Percentiles rank a stretch among this genome's conserved stretches.
These are phyloP conservation scores for Camellia sinensis DNA, from an alignment of 148 eudicot genomes.

Conservation along the genomic window DNA sequence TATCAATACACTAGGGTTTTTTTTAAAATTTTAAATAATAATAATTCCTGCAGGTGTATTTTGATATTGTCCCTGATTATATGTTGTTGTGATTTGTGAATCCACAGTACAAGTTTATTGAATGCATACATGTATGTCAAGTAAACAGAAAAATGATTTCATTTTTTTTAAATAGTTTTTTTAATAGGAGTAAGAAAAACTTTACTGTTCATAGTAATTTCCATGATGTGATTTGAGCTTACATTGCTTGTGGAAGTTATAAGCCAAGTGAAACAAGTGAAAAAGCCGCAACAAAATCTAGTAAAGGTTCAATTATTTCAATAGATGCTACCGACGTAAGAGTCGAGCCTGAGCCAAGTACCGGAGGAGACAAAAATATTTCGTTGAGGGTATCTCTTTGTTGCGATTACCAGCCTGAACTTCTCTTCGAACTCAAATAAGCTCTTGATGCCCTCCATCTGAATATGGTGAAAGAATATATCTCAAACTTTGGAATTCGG, in stretches of 20 bases:
- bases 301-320: constrained; percentile 59
- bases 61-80: too few species aligned
- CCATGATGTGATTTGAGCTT: constrained; percentile 64
- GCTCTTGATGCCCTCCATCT: constrained; percentile 44
- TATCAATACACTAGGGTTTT: too few species aligned
- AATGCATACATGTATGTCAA: background rate
- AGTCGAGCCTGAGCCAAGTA: constrained; percentile 29
- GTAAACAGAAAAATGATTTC: background rate
- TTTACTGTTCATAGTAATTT: constrained; percentile 24
- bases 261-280: constrained; percentile 56
- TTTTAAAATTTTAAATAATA: too few species aligned
- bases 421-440: background rate
- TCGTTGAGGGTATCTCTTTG: constrained; percentile 45
- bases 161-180: too few species aligned
- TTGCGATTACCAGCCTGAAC: constrained; percentile 56
- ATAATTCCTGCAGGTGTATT: too few species aligned
- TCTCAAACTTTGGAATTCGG: constrained; percentile 59
- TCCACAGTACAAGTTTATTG: too few species aligned
- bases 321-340: constrained; percentile 54
- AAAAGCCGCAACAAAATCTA: constrained; percentile 53
- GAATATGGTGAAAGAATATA: constrained; percentile 43
- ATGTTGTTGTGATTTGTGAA: too few species aligned
- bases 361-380: constrained; percentile 21
- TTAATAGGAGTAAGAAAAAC: too few species aligned
- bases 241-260: constrained; percentile 68